Conservation (phyloP, 345 rosid genomes). For the Psidium guajava region DNA sequence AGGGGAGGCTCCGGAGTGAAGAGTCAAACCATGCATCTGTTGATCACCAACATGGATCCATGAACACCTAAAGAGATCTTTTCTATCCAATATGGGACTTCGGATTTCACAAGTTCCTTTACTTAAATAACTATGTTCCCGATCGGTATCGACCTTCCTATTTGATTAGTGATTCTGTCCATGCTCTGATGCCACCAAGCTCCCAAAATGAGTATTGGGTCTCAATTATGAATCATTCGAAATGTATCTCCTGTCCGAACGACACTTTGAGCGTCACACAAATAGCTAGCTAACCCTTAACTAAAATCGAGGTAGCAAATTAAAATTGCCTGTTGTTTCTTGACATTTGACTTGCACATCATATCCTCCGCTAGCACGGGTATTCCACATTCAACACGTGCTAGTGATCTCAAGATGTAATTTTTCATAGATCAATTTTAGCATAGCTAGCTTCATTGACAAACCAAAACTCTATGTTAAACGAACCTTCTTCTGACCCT, state of each 20-base stretch:
- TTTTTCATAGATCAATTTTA: background rate
- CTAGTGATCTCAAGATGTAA: background rate
- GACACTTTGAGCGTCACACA: background rate
- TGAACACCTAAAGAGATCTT: background rate
- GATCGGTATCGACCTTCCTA: rapidly evolving
- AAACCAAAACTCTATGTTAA: background rate
- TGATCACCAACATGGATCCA: background rate
- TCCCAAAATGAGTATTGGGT: background rate
- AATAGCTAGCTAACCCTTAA: background rate
- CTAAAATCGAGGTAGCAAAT: background rate
- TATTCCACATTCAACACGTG: background rate
- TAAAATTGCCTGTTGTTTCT: background rate
- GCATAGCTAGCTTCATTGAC: background rate
- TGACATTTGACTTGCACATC: background rate
- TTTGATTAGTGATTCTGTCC: background rate
- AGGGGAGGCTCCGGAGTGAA: background rate
- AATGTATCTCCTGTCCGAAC: background rate
- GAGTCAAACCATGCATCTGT: background rate
- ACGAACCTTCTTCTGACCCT: background rate
- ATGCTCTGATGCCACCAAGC: background rate
- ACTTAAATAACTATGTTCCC: background rate
- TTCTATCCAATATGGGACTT: background rate
- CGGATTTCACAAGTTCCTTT: background rate
- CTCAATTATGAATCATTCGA: background rate
- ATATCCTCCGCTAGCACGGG: background rate